Conservation (phyloP, 148 eudicot species). For the Polygonum maritimum region DNA sequence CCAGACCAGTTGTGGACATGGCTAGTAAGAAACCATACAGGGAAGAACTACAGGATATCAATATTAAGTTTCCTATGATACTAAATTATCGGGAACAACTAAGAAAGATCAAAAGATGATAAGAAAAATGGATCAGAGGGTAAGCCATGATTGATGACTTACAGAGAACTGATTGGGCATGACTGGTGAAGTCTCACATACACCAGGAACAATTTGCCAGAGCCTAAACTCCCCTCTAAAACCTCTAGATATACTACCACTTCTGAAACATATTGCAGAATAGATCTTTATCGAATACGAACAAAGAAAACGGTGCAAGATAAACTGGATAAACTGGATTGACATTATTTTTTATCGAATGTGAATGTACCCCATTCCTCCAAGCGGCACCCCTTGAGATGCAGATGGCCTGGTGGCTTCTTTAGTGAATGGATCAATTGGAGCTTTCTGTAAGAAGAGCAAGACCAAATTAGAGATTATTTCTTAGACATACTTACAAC, state of each 20-base stretch:
- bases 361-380: slow-evolving; percentile 95
- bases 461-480: neutral
- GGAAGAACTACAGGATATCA: neutral
- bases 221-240: slow-evolving; percentile 95
- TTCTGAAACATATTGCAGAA: slow-evolving; percentile 35
- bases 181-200: slow-evolving; percentile 87
- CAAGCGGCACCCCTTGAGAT: slow-evolving; percentile 93
- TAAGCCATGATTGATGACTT: slow-evolving; percentile 16
- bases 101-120: neutral
- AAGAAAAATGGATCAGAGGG: neutral
- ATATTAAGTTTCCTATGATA: neutral
- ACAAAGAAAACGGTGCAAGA: neutral
- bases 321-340: neutral
- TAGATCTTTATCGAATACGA: neutral
- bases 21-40: slow-evolving; percentile 1
- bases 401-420: slow-evolving; percentile 86
- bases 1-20: neutral
- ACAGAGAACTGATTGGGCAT: slow-evolving; percentile 99
- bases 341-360: no score
- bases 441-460: slow-evolving; percentile 66
- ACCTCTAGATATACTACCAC: slow-evolving; percentile 99
- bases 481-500: neutral
- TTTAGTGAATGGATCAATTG: slow-evolving; percentile 86
- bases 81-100: neutral
- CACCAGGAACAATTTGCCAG: slow-evolving; percentile 90